Percentiles rank a stretch among this genome's conserved stretches.
These are phyloP conservation scores for Globisporangium cylindrosporum DNA, from an alignment of 352 stramenopile genomes.

Conservation along the genomic window DNA sequence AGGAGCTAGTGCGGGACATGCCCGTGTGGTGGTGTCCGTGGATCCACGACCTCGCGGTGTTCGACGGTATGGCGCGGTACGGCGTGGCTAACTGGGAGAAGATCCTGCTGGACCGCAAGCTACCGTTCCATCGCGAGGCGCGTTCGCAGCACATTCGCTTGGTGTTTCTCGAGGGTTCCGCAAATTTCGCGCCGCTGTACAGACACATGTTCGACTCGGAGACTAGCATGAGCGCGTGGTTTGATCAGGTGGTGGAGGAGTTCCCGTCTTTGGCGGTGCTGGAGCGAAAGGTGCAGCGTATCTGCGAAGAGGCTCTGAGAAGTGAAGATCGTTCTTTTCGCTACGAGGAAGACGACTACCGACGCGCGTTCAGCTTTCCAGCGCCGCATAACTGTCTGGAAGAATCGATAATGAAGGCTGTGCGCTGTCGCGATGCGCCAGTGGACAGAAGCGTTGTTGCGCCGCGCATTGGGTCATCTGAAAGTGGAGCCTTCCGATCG, in stretches of 20 bases:
- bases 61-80: constrained; percentile 79
- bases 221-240: constrained; percentile 48
- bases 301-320: constrained; percentile 42
- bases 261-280: constrained; percentile 71
- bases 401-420: constrained; percentile 32
- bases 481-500: not conserved
- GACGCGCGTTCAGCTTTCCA: constrained; percentile 65
- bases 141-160: constrained; percentile 66
- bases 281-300: constrained; percentile 70
- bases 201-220: constrained; percentile 56
- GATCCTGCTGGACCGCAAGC: constrained; percentile 65
- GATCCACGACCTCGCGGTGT: constrained; percentile 77
- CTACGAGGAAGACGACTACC: constrained; percentile 53
- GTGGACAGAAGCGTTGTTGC: constrained; percentile 24
- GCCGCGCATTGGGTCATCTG: not conserved
- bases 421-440: constrained; percentile 37
- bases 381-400: constrained; percentile 58
- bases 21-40: constrained; percentile 89
- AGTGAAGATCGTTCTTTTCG: constrained; percentile 11
- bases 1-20: constrained; percentile 67
- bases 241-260: constrained; percentile 61
- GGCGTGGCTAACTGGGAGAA: constrained; percentile 69
- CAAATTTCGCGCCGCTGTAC: constrained; percentile 54
- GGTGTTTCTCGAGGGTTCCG: constrained; percentile 67
- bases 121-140: constrained; percentile 72